Conservation (phyloP, 371 early-diverging fungal species). For the Rhizopus delemar region DNA sequence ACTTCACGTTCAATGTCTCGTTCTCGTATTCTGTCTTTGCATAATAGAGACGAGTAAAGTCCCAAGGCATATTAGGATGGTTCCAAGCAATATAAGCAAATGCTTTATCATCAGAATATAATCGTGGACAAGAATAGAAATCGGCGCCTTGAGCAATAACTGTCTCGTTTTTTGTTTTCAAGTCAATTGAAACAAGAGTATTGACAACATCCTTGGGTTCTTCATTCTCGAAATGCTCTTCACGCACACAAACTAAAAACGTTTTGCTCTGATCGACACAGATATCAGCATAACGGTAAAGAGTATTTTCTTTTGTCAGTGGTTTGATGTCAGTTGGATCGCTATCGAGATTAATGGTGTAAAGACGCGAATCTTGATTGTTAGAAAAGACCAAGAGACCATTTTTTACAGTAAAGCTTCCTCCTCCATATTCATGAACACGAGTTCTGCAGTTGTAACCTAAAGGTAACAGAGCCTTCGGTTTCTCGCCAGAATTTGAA, state of each 20-base stretch:
- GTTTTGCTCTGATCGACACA: constrained; percentile 52
- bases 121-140: constrained; percentile 67
- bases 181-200: constrained; percentile 55
- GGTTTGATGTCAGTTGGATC: constrained; percentile 32
- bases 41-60: constrained; percentile 62
- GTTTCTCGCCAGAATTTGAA: constrained; percentile 3
- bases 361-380: constrained; percentile 57
- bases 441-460: constrained; percentile 50
- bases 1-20: constrained; percentile 17
- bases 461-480: constrained; percentile 28
- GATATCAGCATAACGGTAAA: constrained; percentile 65
- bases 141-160: constrained; percentile 60
- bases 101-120: constrained; percentile 39
- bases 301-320: constrained; percentile 45
- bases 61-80: constrained; percentile 83
- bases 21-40: constrained; percentile 33
- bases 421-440: constrained; percentile 81
- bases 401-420: constrained; percentile 57
- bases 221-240: constrained; percentile 63
- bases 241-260: constrained; percentile 65
- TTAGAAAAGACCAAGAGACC: constrained; percentile 67
- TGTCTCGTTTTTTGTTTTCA: constrained; percentile 39
- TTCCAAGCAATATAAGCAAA: constrained; percentile 70
- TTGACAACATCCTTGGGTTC: constrained; percentile 64
- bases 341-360: constrained; percentile 42